Base-by-base conservation (phyloP, 2,329 filamentous ascomycete genomes). In the Cladophialophora immunda region DNA sequence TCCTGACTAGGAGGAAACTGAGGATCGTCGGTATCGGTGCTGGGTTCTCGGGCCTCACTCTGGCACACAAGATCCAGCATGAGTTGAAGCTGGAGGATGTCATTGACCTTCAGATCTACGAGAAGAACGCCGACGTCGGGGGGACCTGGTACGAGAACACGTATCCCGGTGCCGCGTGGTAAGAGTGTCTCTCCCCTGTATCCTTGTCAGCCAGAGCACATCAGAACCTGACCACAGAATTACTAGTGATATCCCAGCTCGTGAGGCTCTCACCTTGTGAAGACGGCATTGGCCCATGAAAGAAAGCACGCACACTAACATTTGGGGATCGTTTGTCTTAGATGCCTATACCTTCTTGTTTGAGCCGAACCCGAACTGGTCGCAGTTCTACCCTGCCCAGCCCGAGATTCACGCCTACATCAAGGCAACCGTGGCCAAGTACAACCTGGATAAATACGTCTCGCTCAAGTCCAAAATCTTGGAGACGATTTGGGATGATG, bases 91-190 rank as follows among this genome's bases (percentile, higher is more conserved):
- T 70, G 54, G 69, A 67, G 7, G 72, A 72, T 27, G 68, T 75
- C 52, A 70, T 70, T 19, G 76, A 78, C 9, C 73, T 79, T 47
- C 74, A 61, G 47, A 64, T 71, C 25, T 77, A 76, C 47, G 75
- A 77, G 34, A 76, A 76, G 72, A 79, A 79, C 54, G 68, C 75
- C n/a, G 74, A 76, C 45, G 70, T 79, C 59, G 78, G 77, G 4
- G 78, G 77, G 22, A 76, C 77, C 53, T 78, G 76, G 77, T 72
- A 80, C 5, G 80, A 80, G 58, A 82, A 82, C 58, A 71, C 73
- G 2, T 81, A 81, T 64, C 80, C 80, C 0, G 81, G 81, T 2
- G 79, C 81, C 17, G 75, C 73, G 17, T 81, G 58, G 47, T 65
- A 52, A 38, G 55, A 58, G 19, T 58, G 55, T 58, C 55, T 47